Conservation (phyloP, 495 filamentous ascomycete genomes). For the Xylaria sp. region DNA sequence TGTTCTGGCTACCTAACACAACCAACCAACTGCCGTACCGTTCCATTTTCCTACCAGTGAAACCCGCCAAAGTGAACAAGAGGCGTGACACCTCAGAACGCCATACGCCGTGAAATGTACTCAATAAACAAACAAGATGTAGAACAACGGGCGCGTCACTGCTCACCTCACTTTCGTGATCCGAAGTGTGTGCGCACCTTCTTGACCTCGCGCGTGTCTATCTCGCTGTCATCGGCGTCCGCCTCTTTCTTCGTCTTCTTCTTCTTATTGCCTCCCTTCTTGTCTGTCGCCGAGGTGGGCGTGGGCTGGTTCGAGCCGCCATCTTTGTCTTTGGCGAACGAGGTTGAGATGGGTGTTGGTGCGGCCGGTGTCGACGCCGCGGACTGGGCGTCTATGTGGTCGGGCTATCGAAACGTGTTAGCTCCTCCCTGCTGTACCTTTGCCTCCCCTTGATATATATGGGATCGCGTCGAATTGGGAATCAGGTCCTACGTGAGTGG, state of each 20-base stretch:
- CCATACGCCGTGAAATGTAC: constrained; percentile 21
- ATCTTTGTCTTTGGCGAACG: constrained; percentile 48
- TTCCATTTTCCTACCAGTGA: background rate
- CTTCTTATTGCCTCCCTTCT: constrained; percentile 43
- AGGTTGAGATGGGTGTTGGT: constrained; percentile 56
- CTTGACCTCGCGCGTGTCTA: constrained; percentile 54
- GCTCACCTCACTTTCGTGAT: constrained; percentile 49
- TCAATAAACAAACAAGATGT: background rate
- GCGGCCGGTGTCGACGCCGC: constrained; percentile 50
- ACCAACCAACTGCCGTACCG: background rate
- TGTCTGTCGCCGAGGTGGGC: constrained; percentile 52
- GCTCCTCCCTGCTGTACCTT: constrained; percentile 14
- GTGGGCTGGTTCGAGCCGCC: constrained; percentile 52
- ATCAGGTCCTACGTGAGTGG: constrained; percentile 47
- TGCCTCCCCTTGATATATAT: background rate
- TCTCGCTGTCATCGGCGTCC: constrained; percentile 59
- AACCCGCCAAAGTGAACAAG: background rate
- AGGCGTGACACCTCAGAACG: constrained; percentile 15
- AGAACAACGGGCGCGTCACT: background rate
- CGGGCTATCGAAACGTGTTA: constrained; percentile 43
- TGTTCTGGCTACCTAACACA: constrained; percentile 9
- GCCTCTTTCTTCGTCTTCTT: constrained; percentile 50
- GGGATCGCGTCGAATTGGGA: constrained; percentile 24
- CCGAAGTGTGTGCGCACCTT: constrained; percentile 61
- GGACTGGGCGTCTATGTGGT: constrained; percentile 47